Base-by-base conservation (phyloP, 2,329 filamentous ascomycete genomes). In the Aspergillus quadrilineatus region DNA sequence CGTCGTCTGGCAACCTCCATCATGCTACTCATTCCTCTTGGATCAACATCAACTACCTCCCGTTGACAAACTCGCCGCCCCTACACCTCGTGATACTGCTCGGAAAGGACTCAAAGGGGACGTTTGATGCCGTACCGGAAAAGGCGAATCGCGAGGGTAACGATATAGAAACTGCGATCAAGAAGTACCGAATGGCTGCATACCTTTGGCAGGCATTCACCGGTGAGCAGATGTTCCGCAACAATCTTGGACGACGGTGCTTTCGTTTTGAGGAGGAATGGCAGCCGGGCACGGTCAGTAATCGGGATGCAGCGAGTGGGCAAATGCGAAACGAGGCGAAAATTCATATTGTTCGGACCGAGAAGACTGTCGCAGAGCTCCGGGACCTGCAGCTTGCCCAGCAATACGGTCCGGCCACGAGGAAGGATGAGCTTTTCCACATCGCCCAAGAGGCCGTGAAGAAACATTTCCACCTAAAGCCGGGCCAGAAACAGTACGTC, bases 141-240 rank as follows among this genome's bases (percentile, higher is more conserved):
- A 84, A 89, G 48, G 78, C 84, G 54, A 85, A 89, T 72, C 86
- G 83, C 63, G 92, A 96, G 79, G 92, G 90, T 15, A 96, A 96
- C 72, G 83, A 82, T 1, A 70, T 97, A 36, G 87, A 92, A 9
- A 85, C 85, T 6, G 94, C 94, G 0, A 82, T 96, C 50, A 85
- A 85, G 67, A 99, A 99, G 71, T 97, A 94, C 71, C 85, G 92
- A 61, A 97, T 96, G 89, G 89, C 92, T 15, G 93, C 91, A 26
- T 97, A 97, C 70, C 80, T 97, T 12, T 97, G 94, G 92, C 94
- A 99, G 72, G 91, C 92, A 6, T 97, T 96, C 68, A 97, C 93
- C 0, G 91, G 90, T 6, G 94, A 99, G 72, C 92, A 97, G 71
- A 97, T 97, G 93, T 89, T 85, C 72, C 87, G 91, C 60, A 89